Evolutionary conservation across 306 rosid species (phyloP).

Genomic region (Dalbergia cochinchinensis): DNA sequence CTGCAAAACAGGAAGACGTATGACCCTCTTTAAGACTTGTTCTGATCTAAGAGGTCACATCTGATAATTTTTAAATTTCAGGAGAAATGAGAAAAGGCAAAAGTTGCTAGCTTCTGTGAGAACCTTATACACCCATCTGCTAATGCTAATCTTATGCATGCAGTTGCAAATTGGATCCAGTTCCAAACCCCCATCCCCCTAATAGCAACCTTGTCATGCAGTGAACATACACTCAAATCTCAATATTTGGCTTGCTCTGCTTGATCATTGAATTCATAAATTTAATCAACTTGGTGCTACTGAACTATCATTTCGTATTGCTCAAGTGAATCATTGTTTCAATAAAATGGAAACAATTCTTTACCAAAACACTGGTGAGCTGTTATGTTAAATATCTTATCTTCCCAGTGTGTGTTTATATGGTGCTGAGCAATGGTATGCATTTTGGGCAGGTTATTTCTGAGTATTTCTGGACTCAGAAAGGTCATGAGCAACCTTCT

Average conservation of each 20-base stretch:
- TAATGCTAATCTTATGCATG: neutral
- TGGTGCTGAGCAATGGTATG: slow-evolving; percentile 52
- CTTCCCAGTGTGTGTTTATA: slow-evolving; percentile 53
- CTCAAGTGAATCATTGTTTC: neutral
- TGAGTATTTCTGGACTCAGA: slow-evolving; percentile 57
- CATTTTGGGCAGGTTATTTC: slow-evolving; percentile 54
- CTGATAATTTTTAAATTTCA: neutral
- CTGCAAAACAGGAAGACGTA: neutral
- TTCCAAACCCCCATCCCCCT: neutral
- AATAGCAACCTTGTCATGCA: neutral
- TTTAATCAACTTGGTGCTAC: neutral
- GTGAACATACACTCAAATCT: neutral
- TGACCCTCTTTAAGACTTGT: neutral
- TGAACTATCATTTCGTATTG: slow-evolving; percentile 1
- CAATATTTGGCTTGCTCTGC: neutral
- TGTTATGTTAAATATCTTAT: slow-evolving; percentile 1
- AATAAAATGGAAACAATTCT: too few species aligned
- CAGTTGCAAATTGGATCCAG: too few species aligned
- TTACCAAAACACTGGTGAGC: too few species aligned
- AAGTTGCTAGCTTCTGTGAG: too few species aligned
- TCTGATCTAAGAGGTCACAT: slow-evolving; percentile 1
- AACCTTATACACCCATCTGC: too few species aligned
- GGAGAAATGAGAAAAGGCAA: too few species aligned
- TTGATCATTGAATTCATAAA: slow-evolving; percentile 7
- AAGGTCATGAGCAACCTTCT: slow-evolving; percentile 51